Evolutionary conservation across 805 yeast genomes (phyloP).

Genomic region (Blastobotrys muscicola): DNA sequence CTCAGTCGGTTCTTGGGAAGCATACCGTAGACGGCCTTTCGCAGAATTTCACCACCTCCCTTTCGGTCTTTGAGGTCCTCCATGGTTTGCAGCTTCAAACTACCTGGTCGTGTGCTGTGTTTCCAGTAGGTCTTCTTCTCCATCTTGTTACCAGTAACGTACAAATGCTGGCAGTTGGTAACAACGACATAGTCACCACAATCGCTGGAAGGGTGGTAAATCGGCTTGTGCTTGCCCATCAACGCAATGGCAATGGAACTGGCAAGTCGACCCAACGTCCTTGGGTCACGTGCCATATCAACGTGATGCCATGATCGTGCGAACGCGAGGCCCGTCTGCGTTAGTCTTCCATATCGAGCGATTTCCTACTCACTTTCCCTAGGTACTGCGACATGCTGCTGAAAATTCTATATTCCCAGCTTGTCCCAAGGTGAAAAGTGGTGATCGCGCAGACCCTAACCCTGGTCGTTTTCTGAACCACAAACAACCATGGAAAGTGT

Average conservation of each 20-base stretch:
- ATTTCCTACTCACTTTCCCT: slow-evolving; percentile 27
- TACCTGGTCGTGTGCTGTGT: slow-evolving; percentile 86
- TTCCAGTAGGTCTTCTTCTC: slow-evolving; percentile 76
- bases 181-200: slow-evolving; percentile 96
- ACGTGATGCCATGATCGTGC: slow-evolving; percentile 94
- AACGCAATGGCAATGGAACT: slow-evolving; percentile 76
- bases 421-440: not conserved
- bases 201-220: slow-evolving; percentile 64
- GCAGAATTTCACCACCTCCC: slow-evolving; percentile 81
- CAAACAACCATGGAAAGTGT: no score
- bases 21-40: slow-evolving; percentile 91
- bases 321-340: slow-evolving; percentile 57
- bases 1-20: slow-evolving; percentile 85
- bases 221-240: slow-evolving; percentile 97
- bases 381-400: slow-evolving; percentile 30
- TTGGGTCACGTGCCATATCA: slow-evolving; percentile 71
- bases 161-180: slow-evolving; percentile 76
- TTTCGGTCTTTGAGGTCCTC: slow-evolving; percentile 60
- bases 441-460: not conserved
- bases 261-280: slow-evolving; percentile 90
- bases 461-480: not conserved
- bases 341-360: not conserved
- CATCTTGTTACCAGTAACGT: slow-evolving; percentile 79
- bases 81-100: slow-evolving; percentile 76
- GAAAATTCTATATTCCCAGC: not conserved